Percentiles rank a stretch among this genome's conserved stretches.
These are phyloP conservation scores for Solanum acaule DNA, from an alignment of 257 asterid genomes.

Conservation along the genomic window DNA sequence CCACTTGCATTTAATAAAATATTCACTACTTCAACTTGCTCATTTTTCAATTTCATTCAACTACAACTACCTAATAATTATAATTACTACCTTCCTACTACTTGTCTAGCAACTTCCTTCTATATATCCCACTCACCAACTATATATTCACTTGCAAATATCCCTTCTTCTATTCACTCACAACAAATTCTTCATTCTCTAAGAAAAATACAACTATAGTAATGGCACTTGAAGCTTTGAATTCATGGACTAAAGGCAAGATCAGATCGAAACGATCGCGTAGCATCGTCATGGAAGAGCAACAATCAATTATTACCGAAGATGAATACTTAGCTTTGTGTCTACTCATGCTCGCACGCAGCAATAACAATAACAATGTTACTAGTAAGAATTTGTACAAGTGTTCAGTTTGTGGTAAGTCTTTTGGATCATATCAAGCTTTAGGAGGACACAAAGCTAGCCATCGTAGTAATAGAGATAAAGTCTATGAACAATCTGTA, in stretches of 20 bases:
- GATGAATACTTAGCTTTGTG: conserved; percentile 65
- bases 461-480: conserved; percentile 11
- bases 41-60: not conserved
- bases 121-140: not conserved
- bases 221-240: conserved; percentile 53
- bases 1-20: not conserved
- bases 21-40: not conserved
- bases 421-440: conserved; percentile 34
- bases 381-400: conserved; percentile 11
- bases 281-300: not conserved
- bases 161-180: not conserved
- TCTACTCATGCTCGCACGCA: conserved; percentile 52
- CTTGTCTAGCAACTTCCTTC: conserved; percentile 56
- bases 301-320: conserved; percentile 10
- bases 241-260: conserved; percentile 45
- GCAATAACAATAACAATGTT: not conserved
- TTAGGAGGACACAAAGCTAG: conserved; percentile 45
- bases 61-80: not conserved
- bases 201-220: not conserved
- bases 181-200: not conserved
- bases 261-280: conserved; percentile 32
- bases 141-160: not conserved
- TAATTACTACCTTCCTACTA: conserved; percentile 24
- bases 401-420: conserved; percentile 31
- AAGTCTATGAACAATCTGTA: not conserved